A percentile compares a stretch with the other conserved stretches of the same genome.
Evolutionary conservation across 306 rosid species (phyloP).

Genomic region (Mucuna pruriens): DNA sequence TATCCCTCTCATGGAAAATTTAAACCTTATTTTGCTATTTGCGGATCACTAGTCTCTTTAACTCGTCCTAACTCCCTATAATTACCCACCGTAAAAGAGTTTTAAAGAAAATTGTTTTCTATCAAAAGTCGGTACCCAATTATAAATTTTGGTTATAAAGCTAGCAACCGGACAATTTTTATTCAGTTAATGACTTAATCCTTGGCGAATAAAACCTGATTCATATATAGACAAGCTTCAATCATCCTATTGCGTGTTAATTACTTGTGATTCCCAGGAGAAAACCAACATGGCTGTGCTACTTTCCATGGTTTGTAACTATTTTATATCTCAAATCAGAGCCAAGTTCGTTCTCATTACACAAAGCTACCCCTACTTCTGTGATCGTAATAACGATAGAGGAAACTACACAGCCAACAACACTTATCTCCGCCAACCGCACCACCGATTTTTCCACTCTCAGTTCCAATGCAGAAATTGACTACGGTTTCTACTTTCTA

Average conservation of each 20-base stretch:
- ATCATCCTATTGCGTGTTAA: neutral
- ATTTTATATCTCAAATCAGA: neutral
- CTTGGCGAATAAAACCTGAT: neutral
- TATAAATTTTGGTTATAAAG: neutral
- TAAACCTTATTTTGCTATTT: no score
- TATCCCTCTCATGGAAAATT: no score
- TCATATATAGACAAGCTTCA: neutral
- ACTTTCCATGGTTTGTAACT: neutral
- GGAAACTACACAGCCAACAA: no score
- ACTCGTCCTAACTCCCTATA: no score
- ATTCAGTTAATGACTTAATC: neutral
- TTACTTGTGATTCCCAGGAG: neutral
- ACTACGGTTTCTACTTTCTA: conserved; percentile 49
- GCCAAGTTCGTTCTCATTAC: neutral
- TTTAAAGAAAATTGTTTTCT: no score
- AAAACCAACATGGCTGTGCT: neutral
- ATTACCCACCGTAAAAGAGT: no score
- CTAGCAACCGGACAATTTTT: neutral
- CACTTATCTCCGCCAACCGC: conserved; percentile 43
- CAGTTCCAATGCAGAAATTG: neutral
- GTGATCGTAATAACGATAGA: neutral
- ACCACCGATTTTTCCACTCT: conserved; percentile 46
- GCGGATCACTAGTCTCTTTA: no score
- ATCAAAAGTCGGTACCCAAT: no score
- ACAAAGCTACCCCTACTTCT: neutral